A percentile compares a stretch with the other conserved stretches of the same genome.
Conservation (phyloP, 2,329 filamentous ascomycete genomes). For the Sporothrix protearum region DNA sequence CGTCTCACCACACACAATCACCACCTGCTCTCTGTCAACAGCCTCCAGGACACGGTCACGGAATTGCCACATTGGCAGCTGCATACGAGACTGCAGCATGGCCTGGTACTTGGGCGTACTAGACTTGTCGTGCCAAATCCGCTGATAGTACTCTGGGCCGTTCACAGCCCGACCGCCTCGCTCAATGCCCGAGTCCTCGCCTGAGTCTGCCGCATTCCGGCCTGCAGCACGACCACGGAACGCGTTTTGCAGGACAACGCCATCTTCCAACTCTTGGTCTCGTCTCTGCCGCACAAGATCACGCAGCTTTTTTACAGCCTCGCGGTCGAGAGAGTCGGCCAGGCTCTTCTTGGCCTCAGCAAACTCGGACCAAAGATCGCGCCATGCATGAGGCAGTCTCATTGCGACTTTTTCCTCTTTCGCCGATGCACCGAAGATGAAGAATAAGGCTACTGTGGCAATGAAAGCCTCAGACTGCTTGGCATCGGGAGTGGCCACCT, state of each 20-base stretch:
- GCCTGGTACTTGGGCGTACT: slow-evolving; percentile 61
- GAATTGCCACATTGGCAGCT: slow-evolving; percentile 87
- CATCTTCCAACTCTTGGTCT: slow-evolving; percentile 67
- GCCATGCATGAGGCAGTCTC: slow-evolving; percentile 74
- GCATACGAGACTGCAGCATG: slow-evolving; percentile 75
- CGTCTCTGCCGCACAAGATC: slow-evolving; percentile 64
- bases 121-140: slow-evolving; percentile 58
- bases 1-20: slow-evolving; percentile 94
- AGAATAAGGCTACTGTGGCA: slow-evolving; percentile 76
- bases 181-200: slow-evolving; percentile 49
- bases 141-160: slow-evolving; percentile 51
- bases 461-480: slow-evolving; percentile 85
- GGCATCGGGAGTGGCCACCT: slow-evolving; percentile 67
- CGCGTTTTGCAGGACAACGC: slow-evolving; percentile 71
- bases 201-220: slow-evolving; percentile 46
- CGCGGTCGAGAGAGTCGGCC: slow-evolving; percentile 66
- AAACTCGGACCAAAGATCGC: slow-evolving; percentile 81
- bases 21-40: slow-evolving; percentile 75
- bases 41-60: slow-evolving; percentile 71
- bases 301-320: slow-evolving; percentile 64
- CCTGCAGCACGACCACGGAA: slow-evolving; percentile 60
- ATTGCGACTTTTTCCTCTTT: slow-evolving; percentile 85
- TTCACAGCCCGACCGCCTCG: slow-evolving; percentile 38
- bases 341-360: slow-evolving; percentile 65
- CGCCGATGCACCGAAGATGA: slow-evolving; percentile 69